Evolutionary conservation across 768 basidiomycete species (phyloP).

Genomic region (Termitomyces sp.): DNA sequence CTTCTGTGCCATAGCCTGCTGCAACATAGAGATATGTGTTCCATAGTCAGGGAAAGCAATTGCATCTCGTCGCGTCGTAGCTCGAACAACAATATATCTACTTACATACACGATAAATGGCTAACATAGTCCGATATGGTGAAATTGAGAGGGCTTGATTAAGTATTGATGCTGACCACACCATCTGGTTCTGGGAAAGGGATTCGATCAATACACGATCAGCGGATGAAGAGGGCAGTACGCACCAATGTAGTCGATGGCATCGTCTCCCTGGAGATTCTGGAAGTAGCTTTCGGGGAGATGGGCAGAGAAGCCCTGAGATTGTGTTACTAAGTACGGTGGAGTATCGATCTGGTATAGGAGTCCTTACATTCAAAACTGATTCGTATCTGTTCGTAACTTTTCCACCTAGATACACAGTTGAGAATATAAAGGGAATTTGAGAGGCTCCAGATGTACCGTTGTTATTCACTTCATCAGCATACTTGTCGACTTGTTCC

Average conservation of each 20-base stretch:
- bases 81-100: not conserved
- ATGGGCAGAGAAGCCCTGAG: slow-evolving; percentile 26
- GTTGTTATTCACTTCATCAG: slow-evolving; percentile 29
- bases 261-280: slow-evolving; percentile 22
- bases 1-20: no score
- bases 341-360: not conserved
- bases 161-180: slow-evolving; percentile 29
- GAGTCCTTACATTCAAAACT: slow-evolving; percentile 32
- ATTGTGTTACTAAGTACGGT: not conserved
- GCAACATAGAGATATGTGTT: no score
- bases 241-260: slow-evolving; percentile 48
- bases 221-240: not conserved
- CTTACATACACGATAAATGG: not conserved
- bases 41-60: no score
- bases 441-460: slow-evolving; percentile 23
- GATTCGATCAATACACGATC: not conserved
- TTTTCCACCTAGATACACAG: slow-evolving; percentile 34
- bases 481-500: slow-evolving; percentile 40
- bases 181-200: slow-evolving; percentile 39
- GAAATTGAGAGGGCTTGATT: not conserved
- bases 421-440: not conserved
- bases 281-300: slow-evolving; percentile 29
- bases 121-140: not conserved
- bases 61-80: no score
- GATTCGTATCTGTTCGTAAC: slow-evolving; percentile 36